Percentiles rank a stretch among this genome's conserved stretches.
phyloP scores from a whole-genome alignment of 2,329 filamentous ascomycete genomes.

The Alternaria triticimaculans region DNA sequence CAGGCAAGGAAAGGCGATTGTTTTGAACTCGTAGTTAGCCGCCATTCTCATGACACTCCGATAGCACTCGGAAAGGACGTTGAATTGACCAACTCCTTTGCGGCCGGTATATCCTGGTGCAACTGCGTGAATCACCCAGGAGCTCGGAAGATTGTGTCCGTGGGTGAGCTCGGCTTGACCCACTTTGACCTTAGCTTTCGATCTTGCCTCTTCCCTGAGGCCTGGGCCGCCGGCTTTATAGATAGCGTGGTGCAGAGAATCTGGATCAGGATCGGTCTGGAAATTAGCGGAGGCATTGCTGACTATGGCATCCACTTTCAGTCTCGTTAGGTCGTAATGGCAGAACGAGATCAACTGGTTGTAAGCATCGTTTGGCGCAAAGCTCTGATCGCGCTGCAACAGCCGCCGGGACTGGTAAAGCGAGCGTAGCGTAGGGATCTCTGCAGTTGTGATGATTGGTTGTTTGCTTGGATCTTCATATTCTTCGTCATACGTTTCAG shows the following conservation, averaged over 20 bases:
- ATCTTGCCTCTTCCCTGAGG: conserved; percentile 29
- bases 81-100: conserved; percentile 32
- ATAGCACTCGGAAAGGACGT: conserved; percentile 42
- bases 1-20: conserved; percentile 44
- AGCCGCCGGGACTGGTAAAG: conserved; percentile 37
- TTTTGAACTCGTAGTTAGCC: conserved; percentile 28
- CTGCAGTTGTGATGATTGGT: conserved; percentile 16
- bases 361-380: conserved; percentile 36
- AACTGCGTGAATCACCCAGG: conserved; percentile 41
- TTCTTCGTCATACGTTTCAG: background rate
- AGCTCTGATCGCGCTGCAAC: conserved; percentile 35
- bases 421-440: conserved; percentile 36
- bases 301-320: conserved; percentile 46
- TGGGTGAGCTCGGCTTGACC: conserved; percentile 36
- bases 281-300: conserved; percentile 35
- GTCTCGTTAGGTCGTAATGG: conserved; percentile 38
- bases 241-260: conserved; percentile 33
- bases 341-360: conserved; percentile 41
- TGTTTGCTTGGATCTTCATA: background rate
- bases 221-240: conserved; percentile 39
- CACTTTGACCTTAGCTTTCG: conserved; percentile 17
- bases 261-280: conserved; percentile 9
- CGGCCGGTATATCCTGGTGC: conserved; percentile 30
- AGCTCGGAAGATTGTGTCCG: conserved; percentile 37
- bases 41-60: conserved; percentile 34